Evolutionary conservation across 257 asterid species (phyloP).

Genomic region (Orobanche coerulescens): DNA sequence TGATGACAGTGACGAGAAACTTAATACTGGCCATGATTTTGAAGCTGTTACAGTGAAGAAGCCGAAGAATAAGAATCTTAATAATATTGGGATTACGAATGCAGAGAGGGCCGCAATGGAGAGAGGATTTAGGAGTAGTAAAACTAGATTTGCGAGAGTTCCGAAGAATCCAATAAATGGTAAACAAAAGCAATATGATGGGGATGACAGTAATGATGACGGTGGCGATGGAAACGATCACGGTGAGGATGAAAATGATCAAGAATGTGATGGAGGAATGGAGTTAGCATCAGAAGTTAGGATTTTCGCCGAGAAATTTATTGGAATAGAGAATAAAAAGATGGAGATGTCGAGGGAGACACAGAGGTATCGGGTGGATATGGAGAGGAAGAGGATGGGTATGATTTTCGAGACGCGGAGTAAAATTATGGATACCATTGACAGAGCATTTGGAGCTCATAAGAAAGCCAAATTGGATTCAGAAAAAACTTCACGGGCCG

Average conservation of each 20-base stretch:
- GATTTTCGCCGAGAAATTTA: slow-evolving; percentile 68
- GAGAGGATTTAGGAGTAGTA: slow-evolving; percentile 11
- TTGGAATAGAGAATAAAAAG: slow-evolving; percentile 75
- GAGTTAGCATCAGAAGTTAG: slow-evolving; percentile 63
- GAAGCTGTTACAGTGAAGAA: slow-evolving; percentile 33
- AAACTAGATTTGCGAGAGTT: slow-evolving; percentile 23
- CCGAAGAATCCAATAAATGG: slow-evolving; percentile 29
- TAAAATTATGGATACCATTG: slow-evolving; percentile 58
- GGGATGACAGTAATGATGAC: slow-evolving; percentile 28
- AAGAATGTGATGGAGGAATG: slow-evolving; percentile 25
- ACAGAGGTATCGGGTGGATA: slow-evolving; percentile 57
- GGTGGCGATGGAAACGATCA: slow-evolving; percentile 31
- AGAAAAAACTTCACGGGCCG: too few species aligned
- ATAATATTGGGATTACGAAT: slow-evolving; percentile 11
- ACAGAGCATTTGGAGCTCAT: slow-evolving; percentile 49
- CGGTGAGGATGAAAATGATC: slow-evolving; percentile 28
- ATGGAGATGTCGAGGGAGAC: slow-evolving; percentile 76
- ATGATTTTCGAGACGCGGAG: slow-evolving; percentile 75
- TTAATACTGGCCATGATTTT: slow-evolving; percentile 25
- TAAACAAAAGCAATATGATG: slow-evolving; percentile 32
- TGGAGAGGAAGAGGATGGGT: slow-evolving; percentile 83
- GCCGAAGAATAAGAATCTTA: slow-evolving; percentile 44
- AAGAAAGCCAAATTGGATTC: slow-evolving; percentile 48
- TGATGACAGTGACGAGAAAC: slow-evolving; percentile 46
- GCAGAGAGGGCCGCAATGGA: slow-evolving; percentile 20